Conservation (phyloP, 1,284 basidiomycete species). For the Cryptococcus wingfieldii region DNA sequence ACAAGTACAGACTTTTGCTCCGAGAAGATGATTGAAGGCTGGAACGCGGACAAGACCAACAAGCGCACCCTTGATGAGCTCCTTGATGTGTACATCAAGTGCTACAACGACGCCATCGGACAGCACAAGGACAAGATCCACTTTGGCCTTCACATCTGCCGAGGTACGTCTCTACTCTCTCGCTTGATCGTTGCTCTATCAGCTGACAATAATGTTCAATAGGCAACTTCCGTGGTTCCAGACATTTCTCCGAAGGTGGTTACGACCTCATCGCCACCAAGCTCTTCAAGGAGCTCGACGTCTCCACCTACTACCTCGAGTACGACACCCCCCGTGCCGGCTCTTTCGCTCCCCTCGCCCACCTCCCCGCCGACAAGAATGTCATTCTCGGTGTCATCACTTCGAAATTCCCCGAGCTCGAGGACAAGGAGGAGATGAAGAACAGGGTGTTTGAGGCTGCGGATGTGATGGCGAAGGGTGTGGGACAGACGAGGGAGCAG, state of each 20-base stretch:
- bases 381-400: slow-evolving; percentile 70
- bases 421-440: slow-evolving; percentile 59
- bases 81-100: slow-evolving; percentile 63
- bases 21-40: slow-evolving; percentile 35
- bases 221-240: slow-evolving; percentile 65
- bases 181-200: background rate
- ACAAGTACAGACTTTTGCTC: slow-evolving; percentile 23
- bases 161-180: slow-evolving; percentile 44
- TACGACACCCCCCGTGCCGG: slow-evolving; percentile 72
- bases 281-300: slow-evolving; percentile 66
- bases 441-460: slow-evolving; percentile 63
- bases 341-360: slow-evolving; percentile 62
- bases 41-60: slow-evolving; percentile 57
- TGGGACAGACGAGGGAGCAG: slow-evolving; percentile 13
- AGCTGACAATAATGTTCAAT: background rate
- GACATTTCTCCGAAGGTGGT: slow-evolving; percentile 67
- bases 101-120: slow-evolving; percentile 64
- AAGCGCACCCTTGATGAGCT: slow-evolving; percentile 61
- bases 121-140: slow-evolving; percentile 62
- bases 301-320: slow-evolving; percentile 70
- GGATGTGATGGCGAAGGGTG: slow-evolving; percentile 44
- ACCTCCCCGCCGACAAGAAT: slow-evolving; percentile 61
- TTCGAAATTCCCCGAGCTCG: slow-evolving; percentile 65
- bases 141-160: slow-evolving; percentile 68
- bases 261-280: slow-evolving; percentile 68